A percentile compares a stretch with the other conserved stretches of the same genome.
Conservation (phyloP, 2,329 filamentous ascomycete species). For the Trichoderma semiorbis region DNA sequence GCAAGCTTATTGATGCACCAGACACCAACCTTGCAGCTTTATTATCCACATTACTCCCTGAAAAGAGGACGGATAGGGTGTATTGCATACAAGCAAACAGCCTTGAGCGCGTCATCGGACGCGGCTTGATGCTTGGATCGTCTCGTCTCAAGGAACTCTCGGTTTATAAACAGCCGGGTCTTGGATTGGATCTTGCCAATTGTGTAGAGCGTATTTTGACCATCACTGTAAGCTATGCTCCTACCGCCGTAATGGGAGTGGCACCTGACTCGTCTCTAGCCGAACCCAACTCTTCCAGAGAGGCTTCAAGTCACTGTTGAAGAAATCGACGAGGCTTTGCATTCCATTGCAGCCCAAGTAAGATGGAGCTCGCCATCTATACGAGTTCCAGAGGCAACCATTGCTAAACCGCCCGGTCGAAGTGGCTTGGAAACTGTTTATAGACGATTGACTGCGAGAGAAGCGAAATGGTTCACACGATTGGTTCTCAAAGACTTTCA, state of each 20-base stretch:
- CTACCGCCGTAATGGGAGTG: neutral
- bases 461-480: constrained; percentile 85
- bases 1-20: constrained; percentile 52
- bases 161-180: constrained; percentile 56
- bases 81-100: constrained; percentile 63
- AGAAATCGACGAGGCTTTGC: constrained; percentile 65
- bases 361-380: constrained; percentile 67
- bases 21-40: constrained; percentile 60
- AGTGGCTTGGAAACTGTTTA: constrained; percentile 55
- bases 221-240: constrained; percentile 48
- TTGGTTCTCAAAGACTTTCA: constrained; percentile 73
- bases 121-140: constrained; percentile 61
- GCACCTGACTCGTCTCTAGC: constrained; percentile 33
- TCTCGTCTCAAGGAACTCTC: constrained; percentile 60
- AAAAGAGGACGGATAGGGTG: constrained; percentile 72
- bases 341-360: constrained; percentile 63
- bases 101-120: constrained; percentile 65
- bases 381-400: constrained; percentile 34
- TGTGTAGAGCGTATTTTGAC: constrained; percentile 65
- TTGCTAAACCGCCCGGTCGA: constrained; percentile 31
- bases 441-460: constrained; percentile 56
- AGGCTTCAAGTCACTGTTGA: constrained; percentile 58
- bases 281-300: constrained; percentile 36
- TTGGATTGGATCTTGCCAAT: constrained; percentile 64
- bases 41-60: constrained; percentile 72